Evolutionary conservation across 768 basidiomycete genomes (phyloP), one percentile per base, ranked within the genome.

Genomic region (Agrocybe pediades): DNA sequence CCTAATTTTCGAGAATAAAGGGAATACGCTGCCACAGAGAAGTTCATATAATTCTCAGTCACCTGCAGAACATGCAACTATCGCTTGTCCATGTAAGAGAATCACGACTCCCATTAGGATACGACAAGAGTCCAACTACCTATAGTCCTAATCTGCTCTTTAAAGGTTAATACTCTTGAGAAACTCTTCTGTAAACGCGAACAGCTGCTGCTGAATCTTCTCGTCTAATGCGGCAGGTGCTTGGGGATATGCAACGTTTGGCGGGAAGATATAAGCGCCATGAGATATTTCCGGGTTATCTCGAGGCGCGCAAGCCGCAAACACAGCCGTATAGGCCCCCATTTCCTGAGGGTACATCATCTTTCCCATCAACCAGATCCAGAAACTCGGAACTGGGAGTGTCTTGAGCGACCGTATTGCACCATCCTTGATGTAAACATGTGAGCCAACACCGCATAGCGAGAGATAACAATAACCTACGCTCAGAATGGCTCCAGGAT

Each of bases 401-500:
- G 59, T 57, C 27, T 61, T 56, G 16, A 65, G 55, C 27, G 56
- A 55, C 2, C 61, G 61, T 21, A 60, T 59, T 17, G 62, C 56
- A 39, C 60, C 57, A 40, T 61, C 60, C 57, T 65, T 41, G 13
- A 53, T 21, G 11, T 7, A 41, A 36, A 17, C 19, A 40, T 21
- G 33, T 15, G 20, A 33, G 47, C 30, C 17, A 40, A 23, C 6
- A 30, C 19, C 23, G 9, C 54, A 21, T 19, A 17, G 13, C 41
- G 19, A 24, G 9, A n/a, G 29, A 41, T 19, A 46, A 19, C 40
- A 36, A n/a, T 43, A 27, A 46, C 43, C 23, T 33, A 59, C 58
- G 17, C 58, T 59, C 42, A 62, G 49, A 46, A 68, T 65, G 27
- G 60, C 60, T 15, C 65, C 66, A 9, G 66, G 65, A 41, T 66